Evolutionary conservation across 2,329 filamentous ascomycete species (phyloP).

Genomic region (Parascedosporium putredinis): DNA sequence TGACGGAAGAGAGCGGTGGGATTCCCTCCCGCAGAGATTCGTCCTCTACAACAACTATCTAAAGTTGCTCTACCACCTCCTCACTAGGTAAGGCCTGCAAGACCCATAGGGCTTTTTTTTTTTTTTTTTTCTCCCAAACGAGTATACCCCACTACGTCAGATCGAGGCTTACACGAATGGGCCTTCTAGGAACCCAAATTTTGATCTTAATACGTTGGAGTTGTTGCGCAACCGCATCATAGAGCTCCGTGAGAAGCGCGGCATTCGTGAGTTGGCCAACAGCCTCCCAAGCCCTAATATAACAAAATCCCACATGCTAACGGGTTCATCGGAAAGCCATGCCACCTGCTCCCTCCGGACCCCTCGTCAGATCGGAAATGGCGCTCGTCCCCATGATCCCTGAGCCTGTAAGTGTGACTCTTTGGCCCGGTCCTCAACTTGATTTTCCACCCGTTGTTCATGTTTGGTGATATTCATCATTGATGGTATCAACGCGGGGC

Average conservation of each 20-base stretch:
- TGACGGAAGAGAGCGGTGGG: slow-evolving; percentile 41
- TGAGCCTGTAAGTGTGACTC: slow-evolving; percentile 6
- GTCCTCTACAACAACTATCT: slow-evolving; percentile 46
- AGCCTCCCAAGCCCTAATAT: neutral
- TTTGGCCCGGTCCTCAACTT: too few relatives aligned
- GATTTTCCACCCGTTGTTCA: too few relatives aligned
- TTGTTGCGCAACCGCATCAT: slow-evolving; percentile 36
- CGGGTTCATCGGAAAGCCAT: too few relatives aligned
- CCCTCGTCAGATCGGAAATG: neutral
- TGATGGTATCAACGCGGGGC: slow-evolving; percentile 9
- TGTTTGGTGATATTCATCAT: slow-evolving; percentile 5
- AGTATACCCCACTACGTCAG: neutral
- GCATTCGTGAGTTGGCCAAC: slow-evolving; percentile 34
- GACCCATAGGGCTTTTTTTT: too few relatives aligned
- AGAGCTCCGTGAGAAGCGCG: slow-evolving; percentile 39
- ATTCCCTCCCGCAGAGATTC: slow-evolving; percentile 42
- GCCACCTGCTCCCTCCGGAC: neutral
- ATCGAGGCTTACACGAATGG: neutral
- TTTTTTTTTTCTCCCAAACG: too few relatives aligned
- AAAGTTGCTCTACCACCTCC: slow-evolving; percentile 34
- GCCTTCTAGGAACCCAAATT: slow-evolving; percentile 33
- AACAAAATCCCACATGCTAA: neutral
- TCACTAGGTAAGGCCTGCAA: slow-evolving; percentile 36
- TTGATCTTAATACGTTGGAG: slow-evolving; percentile 46
- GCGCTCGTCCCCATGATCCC: neutral